phyloP scores from a whole-genome alignment of 345 rosid species.

The Raphanus raphanistrum region DNA sequence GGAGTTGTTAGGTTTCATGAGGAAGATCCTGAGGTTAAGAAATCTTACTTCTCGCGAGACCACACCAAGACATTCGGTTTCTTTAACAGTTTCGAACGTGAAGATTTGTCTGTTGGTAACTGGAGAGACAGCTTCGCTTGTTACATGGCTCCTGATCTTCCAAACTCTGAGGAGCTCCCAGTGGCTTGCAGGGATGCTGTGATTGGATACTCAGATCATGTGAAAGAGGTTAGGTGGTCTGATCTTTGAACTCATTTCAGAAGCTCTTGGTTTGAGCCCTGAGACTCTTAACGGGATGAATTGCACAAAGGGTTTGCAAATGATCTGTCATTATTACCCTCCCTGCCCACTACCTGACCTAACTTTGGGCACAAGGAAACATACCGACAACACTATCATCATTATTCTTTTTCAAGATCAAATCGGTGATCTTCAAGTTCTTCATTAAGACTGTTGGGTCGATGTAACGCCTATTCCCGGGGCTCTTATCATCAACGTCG shows the following conservation, averaged over 20 bases:
- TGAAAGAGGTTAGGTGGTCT: conserved; percentile 38
- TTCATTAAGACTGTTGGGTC: conserved; percentile 45
- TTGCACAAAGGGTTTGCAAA: conserved; percentile 29
- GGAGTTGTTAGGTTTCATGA: conserved; percentile 45
- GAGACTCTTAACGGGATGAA: conserved; percentile 37
- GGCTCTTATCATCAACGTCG: conserved; percentile 40
- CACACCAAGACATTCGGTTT: conserved; percentile 31
- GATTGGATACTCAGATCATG: conserved; percentile 40
- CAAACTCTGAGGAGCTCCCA: conserved; percentile 49
- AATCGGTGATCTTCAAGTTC: conserved; percentile 53
- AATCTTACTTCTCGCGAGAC: conserved; percentile 40
- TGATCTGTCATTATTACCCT: conserved; percentile 47
- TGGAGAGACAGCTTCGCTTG: conserved; percentile 55
- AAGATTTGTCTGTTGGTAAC: conserved; percentile 33
- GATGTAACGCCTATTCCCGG: conserved; percentile 40
- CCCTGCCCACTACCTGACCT: conserved; percentile 53
- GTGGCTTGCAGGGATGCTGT: conserved; percentile 46
- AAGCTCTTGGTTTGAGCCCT: conserved; percentile 45
- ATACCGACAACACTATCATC: conserved; percentile 38
- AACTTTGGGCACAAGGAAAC: conserved; percentile 40
- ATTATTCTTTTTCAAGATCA: conserved; percentile 52
- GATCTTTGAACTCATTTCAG: conserved; percentile 43
- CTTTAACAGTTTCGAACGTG: conserved; percentile 46
- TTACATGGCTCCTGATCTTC: conserved; percentile 44
- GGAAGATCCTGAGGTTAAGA: conserved; percentile 42